These are phyloP conservation scores for Dinochytrium kinnereticum DNA, from an alignment of 371 early-diverging fungal species.

Conservation along the genomic window DNA sequence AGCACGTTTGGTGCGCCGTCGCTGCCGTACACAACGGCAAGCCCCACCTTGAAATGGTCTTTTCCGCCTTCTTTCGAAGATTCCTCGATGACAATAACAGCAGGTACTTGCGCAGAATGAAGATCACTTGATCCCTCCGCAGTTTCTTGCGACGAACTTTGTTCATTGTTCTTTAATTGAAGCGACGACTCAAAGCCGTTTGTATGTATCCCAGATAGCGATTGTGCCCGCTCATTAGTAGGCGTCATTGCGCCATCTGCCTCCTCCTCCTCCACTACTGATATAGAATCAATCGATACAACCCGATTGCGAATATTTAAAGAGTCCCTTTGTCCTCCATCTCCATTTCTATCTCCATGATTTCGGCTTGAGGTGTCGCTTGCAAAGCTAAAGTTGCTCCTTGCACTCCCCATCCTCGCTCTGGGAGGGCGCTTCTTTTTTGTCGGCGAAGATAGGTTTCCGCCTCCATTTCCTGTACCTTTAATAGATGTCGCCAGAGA, in stretches of 20 bases:
- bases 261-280: slow-evolving; percentile 11
- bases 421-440: slow-evolving; percentile 10
- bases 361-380: slow-evolving; percentile 5
- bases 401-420: slow-evolving; percentile 12
- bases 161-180: too few relatives aligned
- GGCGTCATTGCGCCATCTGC: not conserved
- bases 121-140: too few relatives aligned
- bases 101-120: too few relatives aligned
- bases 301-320: not conserved
- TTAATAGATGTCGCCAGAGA: not conserved
- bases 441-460: not conserved
- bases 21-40: not conserved
- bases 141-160: too few relatives aligned
- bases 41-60: not conserved
- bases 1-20: not conserved
- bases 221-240: too few relatives aligned
- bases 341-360: not conserved
- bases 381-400: slow-evolving; percentile 4
- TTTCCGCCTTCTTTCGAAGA: not conserved
- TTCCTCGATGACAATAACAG: not conserved
- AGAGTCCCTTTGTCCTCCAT: not conserved
- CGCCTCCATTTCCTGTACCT: not conserved
- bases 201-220: too few relatives aligned
- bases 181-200: too few relatives aligned
- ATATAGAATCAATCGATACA: slow-evolving; percentile 9